Evolutionary conservation across 257 asterid genomes (phyloP).

Genomic region (Euphrasia confusa): DNA sequence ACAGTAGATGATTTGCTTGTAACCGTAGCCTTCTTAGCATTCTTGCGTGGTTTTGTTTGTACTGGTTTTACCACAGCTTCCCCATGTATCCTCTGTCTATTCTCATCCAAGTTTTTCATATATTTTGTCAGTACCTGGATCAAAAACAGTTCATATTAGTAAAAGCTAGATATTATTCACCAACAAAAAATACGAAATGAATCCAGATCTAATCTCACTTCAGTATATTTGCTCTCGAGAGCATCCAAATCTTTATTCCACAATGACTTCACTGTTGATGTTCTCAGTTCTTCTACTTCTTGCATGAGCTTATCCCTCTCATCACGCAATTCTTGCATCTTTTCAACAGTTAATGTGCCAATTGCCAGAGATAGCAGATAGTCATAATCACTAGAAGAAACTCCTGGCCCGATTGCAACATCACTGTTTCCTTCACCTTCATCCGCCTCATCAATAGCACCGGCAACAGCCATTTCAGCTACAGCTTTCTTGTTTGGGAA

Average conservation of each 20-base stretch:
- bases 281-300: constrained; percentile 65
- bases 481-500: constrained; percentile 57
- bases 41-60: constrained; percentile 48
- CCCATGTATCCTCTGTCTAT: constrained; percentile 29
- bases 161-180: background rate
- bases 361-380: constrained; percentile 80
- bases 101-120: constrained; percentile 44
- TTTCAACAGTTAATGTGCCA: constrained; percentile 77
- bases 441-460: constrained; percentile 53
- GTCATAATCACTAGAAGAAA: constrained; percentile 75
- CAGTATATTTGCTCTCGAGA: constrained; percentile 51
- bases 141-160: constrained; percentile 1
- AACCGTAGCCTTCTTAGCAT: constrained; percentile 40
- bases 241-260: constrained; percentile 81
- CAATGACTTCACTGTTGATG: constrained; percentile 52
- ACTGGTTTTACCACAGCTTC: constrained; percentile 33
- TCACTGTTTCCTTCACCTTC: constrained; percentile 58
- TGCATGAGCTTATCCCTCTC: constrained; percentile 57
- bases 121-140: constrained; percentile 53
- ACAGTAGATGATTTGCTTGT: constrained; percentile 40
- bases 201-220: constrained; percentile 42
- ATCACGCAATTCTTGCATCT: constrained; percentile 62
- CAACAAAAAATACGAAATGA: background rate
- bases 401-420: constrained; percentile 37
- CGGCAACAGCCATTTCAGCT: constrained; percentile 60